phyloP scores from a whole-genome alignment of 2,329 filamentous ascomycete species.

The Cladosporium oxysporum region DNA sequence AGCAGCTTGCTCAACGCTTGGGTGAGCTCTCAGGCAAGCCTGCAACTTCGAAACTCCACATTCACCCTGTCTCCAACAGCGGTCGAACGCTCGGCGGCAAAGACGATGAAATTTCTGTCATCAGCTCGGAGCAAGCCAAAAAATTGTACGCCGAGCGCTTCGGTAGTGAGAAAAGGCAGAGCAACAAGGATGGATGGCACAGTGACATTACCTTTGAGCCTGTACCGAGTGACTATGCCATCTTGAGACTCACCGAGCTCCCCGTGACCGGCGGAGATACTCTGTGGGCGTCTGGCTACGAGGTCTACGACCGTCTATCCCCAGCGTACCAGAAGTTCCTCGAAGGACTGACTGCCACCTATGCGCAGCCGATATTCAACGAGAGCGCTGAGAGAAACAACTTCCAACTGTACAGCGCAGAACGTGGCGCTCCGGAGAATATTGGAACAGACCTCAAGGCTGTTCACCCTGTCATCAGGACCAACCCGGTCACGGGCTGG shows the following conservation, averaged over 20 bases:
- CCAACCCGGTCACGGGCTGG: conserved; percentile 64
- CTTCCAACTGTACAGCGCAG: conserved; percentile 16
- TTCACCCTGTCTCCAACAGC: conserved; percentile 61
- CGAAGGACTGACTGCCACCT: conserved; percentile 59
- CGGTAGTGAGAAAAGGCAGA: conserved; percentile 41
- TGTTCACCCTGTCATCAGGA: conserved; percentile 56
- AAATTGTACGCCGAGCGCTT: conserved; percentile 49
- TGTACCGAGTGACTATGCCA: conserved; percentile 63
- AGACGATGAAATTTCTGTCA: conserved; percentile 65
- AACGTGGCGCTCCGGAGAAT: conserved; percentile 24
- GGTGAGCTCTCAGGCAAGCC: conserved; percentile 63
- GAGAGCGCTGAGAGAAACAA: conserved; percentile 26
- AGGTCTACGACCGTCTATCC: conserved; percentile 66
- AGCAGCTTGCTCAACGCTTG: conserved; percentile 62
- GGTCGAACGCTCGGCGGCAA: conserved; percentile 51
- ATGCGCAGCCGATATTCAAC: conserved; percentile 36
- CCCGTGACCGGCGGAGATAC: conserved; percentile 60
- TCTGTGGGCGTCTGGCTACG: conserved; percentile 68
- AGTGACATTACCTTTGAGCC: conserved; percentile 68
- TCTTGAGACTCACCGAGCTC: conserved; percentile 58
- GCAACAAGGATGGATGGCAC: conserved; percentile 49
- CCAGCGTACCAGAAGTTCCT: conserved; percentile 59
- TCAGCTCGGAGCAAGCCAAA: conserved; percentile 59
- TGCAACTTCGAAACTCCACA: conserved; percentile 58
- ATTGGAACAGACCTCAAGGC: conserved; percentile 26